These are phyloP conservation scores for Tetracladium setigerum DNA, from an alignment of 495 filamentous ascomycete species.

Conservation along the genomic window DNA sequence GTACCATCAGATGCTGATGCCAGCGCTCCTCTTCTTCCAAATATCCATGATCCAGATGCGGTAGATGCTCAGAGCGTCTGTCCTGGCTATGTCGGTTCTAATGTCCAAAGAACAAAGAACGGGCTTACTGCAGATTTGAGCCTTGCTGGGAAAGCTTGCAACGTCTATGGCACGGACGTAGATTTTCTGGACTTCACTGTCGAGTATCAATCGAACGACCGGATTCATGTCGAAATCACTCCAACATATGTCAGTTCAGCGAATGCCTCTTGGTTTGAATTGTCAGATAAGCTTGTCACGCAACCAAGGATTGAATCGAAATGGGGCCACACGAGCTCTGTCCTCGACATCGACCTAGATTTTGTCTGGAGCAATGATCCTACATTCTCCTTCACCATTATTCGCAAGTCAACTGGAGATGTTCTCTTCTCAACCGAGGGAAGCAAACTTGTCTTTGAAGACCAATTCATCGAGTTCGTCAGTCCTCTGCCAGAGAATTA, in stretches of 20 bases:
- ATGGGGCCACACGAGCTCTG: conserved; percentile 21
- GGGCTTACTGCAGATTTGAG: conserved; percentile 55
- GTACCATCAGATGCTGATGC: conserved; percentile 48
- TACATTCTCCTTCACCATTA: conserved; percentile 69
- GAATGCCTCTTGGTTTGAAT: conserved; percentile 60
- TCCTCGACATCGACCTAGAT: conserved; percentile 34
- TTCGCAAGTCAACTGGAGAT: conserved; percentile 53
- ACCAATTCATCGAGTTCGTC: conserved; percentile 71
- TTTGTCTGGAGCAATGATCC: conserved; percentile 56
- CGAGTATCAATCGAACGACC: conserved; percentile 61
- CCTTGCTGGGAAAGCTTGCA: conserved; percentile 61
- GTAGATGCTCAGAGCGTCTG: conserved; percentile 65
- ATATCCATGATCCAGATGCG: conserved; percentile 65
- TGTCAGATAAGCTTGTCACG: conserved; percentile 57
- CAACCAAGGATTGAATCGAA: conserved; percentile 41
- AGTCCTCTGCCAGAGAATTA: conserved; percentile 65
- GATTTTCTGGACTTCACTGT: conserved; percentile 56
- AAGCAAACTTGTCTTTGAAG: conserved; percentile 63
- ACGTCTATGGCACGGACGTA: conserved; percentile 67
- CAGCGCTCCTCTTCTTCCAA: conserved; percentile 56
- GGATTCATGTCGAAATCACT: conserved; percentile 72
- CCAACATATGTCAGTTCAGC: conserved; percentile 55
- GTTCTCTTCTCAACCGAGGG: conserved; percentile 70
- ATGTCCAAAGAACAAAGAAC: conserved; percentile 40
- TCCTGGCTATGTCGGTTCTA: conserved; percentile 65